Evolutionary conservation across 768 basidiomycete species (phyloP).

Genomic region (Coprinopsis sp.): DNA sequence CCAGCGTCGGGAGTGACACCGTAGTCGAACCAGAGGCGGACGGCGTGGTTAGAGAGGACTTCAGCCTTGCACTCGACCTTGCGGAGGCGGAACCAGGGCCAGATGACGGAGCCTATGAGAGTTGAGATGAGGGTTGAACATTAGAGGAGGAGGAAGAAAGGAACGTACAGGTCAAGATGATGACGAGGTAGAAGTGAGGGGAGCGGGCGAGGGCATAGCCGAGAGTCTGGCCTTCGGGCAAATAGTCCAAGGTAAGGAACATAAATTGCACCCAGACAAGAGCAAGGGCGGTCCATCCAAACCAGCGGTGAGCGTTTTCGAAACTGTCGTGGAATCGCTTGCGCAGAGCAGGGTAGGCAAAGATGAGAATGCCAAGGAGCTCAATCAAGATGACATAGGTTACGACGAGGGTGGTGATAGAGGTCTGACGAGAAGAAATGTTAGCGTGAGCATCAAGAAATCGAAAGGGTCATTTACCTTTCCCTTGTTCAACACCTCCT

Average conservation of each 20-base stretch:
- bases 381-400: conserved; percentile 42
- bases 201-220: conserved; percentile 39
- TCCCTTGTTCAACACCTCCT: conserved; percentile 25
- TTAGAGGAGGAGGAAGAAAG: background rate
- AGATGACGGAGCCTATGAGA: conserved; percentile 36
- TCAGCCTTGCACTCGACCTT: conserved; percentile 44
- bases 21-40: conserved; percentile 52
- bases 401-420: conserved; percentile 10
- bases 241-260: conserved; percentile 23
- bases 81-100: conserved; percentile 50
- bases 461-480: conserved; percentile 28
- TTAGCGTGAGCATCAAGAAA: conserved; percentile 18
- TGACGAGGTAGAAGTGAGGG: conserved; percentile 45
- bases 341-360: conserved; percentile 46
- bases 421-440: conserved; percentile 4
- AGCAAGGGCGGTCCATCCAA: conserved; percentile 24
- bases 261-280: conserved; percentile 10
- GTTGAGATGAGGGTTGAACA: conserved; percentile 23
- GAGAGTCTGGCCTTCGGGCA: conserved; percentile 28
- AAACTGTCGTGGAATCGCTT: conserved; percentile 47
- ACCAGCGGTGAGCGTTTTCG: conserved; percentile 50
- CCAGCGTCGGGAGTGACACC: conserved; percentile 13
- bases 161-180: conserved; percentile 21
- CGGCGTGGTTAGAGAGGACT: conserved; percentile 47
- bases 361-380: conserved; percentile 41